Evolutionary conservation across 768 basidiomycete species (phyloP).

Genomic region (Suillus decipiens): DNA sequence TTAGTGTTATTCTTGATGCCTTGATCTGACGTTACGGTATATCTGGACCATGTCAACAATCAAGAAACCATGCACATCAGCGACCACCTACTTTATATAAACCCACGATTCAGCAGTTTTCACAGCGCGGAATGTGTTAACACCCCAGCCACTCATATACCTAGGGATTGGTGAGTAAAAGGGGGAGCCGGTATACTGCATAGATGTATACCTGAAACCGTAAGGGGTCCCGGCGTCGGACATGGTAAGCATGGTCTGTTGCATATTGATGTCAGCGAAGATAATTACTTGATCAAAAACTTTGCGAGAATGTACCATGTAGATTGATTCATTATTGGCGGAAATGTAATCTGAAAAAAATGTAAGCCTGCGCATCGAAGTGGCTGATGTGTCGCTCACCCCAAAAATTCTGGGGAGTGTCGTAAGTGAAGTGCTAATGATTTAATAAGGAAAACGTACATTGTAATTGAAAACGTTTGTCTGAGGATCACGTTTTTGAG

Average conservation of each 20-base stretch:
- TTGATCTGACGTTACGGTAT: conserved; percentile 32
- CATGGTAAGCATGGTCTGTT: conserved; percentile 45
- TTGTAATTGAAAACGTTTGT: conserved; percentile 47
- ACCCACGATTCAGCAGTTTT: conserved; percentile 50
- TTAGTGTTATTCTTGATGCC: conserved; percentile 44
- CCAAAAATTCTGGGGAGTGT: conserved; percentile 24
- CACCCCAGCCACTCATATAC: conserved; percentile 51
- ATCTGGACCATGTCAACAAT: conserved; percentile 20
- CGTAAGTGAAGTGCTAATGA: not conserved
- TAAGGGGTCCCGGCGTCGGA: conserved; percentile 60
- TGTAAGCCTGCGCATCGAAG: not conserved
- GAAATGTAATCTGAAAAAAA: conserved; percentile 45
- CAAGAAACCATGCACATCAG: not conserved
- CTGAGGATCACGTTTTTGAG: conserved; percentile 51
- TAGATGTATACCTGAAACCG: conserved; percentile 34
- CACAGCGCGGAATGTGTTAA: conserved; percentile 50
- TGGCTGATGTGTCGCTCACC: conserved; percentile 14
- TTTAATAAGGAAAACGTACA: conserved; percentile 17
- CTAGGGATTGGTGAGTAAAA: conserved; percentile 16
- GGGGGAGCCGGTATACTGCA: not conserved
- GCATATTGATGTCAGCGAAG: conserved; percentile 3
- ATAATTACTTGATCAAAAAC: not conserved
- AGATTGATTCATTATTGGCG: conserved; percentile 48
- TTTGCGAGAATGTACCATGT: conserved; percentile 26
- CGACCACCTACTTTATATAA: conserved; percentile 50